Conservation (phyloP, 495 filamentous ascomycete genomes). For the Hypoxylon cercidicola region DNA sequence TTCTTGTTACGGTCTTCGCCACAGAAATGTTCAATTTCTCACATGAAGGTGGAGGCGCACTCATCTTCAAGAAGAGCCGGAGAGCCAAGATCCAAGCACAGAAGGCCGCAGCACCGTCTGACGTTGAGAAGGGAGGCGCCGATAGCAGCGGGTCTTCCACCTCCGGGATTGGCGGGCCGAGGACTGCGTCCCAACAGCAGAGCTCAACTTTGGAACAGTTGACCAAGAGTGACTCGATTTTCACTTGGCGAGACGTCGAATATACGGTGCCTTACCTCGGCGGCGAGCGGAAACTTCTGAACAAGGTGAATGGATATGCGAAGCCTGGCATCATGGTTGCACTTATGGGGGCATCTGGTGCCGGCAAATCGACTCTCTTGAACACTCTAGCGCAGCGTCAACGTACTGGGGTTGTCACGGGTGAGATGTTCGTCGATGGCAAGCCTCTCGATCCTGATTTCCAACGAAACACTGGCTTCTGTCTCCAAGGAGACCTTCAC, state of each 20-base stretch:
- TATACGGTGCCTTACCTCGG: slow-evolving; percentile 79
- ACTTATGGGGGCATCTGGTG: slow-evolving; percentile 83
- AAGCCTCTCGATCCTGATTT: slow-evolving; percentile 73
- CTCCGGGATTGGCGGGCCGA: slow-evolving; percentile 31
- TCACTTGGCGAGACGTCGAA: slow-evolving; percentile 79
- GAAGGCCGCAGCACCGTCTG: slow-evolving; percentile 49
- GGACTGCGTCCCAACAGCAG: slow-evolving; percentile 56
- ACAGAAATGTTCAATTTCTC: slow-evolving; percentile 47
- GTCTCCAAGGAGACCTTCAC: slow-evolving; percentile 89
- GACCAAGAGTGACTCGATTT: slow-evolving; percentile 71
- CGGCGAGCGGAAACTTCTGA: slow-evolving; percentile 73
- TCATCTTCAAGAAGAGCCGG: slow-evolving; percentile 75
- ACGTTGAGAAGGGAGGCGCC: slow-evolving; percentile 58
- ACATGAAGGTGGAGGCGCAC: slow-evolving; percentile 65
- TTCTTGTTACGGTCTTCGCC: slow-evolving; percentile 71
- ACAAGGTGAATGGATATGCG: slow-evolving; percentile 74
- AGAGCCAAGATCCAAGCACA: slow-evolving; percentile 64
- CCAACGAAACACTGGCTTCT: slow-evolving; percentile 84
- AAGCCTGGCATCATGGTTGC: slow-evolving; percentile 84
- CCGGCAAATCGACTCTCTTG: slow-evolving; percentile 79
- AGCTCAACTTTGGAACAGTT: slow-evolving; percentile 64
- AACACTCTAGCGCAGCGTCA: slow-evolving; percentile 82
- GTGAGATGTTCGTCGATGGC: slow-evolving; percentile 84
- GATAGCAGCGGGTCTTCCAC: slow-evolving; percentile 31
- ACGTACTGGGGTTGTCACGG: slow-evolving; percentile 73